Evolutionary conservation across 345 rosid species (phyloP).

Genomic region (Rhizophora apiculata): DNA sequence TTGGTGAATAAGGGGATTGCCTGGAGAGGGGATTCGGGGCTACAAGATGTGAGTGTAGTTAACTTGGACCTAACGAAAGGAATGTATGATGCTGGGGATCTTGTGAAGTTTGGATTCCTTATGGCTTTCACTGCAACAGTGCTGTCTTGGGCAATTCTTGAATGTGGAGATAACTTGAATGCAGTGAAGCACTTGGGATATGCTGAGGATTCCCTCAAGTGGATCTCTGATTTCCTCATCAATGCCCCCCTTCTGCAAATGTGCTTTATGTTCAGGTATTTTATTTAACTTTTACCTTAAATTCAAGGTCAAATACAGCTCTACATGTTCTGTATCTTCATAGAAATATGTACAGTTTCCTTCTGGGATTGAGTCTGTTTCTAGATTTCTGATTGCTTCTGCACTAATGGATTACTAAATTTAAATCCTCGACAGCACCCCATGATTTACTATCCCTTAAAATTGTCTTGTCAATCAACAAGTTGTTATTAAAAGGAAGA

Average conservation of each 20-base stretch:
- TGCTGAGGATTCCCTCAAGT: conserved; percentile 25
- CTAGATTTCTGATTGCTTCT: too few relatives aligned
- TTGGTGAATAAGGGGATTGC: conserved; percentile 19
- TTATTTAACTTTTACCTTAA: not conserved
- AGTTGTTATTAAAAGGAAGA: too few relatives aligned
- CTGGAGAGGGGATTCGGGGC: conserved; percentile 34
- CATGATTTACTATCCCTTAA: too few relatives aligned
- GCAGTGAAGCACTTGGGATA: conserved; percentile 17
- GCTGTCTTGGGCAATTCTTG: conserved; percentile 31
- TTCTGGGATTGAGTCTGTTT: not conserved
- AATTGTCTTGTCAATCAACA: too few relatives aligned
- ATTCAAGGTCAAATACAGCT: not conserved
- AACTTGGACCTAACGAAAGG: conserved; percentile 24
- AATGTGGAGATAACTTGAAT: conserved; percentile 24
- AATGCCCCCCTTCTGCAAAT: conserved; percentile 24
- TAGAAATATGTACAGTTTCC: not conserved
- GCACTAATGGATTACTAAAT: too few relatives aligned
- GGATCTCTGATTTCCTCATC: conserved; percentile 32
- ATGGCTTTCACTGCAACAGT: conserved; percentile 28
- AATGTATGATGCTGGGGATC: conserved; percentile 30
- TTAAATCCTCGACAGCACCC: too few relatives aligned
- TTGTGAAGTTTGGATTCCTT: conserved; percentile 27
- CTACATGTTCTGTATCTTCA: not conserved
- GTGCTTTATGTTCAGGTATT: conserved; percentile 21
- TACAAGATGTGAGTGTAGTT: conserved; percentile 17